Percentiles rank a stretch among this genome's conserved stretches.
Evolutionary conservation across 148 eudicot species (phyloP).

Genomic region (Persicaria tinctoria): DNA sequence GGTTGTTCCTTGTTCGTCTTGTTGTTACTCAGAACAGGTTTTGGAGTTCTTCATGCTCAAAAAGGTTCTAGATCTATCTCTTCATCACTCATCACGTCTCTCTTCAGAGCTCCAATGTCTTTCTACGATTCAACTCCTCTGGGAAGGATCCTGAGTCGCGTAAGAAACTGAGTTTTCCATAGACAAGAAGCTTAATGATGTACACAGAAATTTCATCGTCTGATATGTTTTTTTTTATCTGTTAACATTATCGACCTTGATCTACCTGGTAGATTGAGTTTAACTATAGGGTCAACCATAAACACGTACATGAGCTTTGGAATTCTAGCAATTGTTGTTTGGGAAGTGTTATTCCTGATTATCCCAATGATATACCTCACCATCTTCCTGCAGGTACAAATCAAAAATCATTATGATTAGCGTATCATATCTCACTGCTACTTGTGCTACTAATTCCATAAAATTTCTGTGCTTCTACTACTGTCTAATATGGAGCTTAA

Average conservation of each 20-base stretch:
- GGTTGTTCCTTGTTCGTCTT: conserved; percentile 37
- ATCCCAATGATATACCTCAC: conserved; percentile 59
- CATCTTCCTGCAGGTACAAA: conserved; percentile 40
- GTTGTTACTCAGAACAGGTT: conserved; percentile 46
- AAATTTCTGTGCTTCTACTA: no score
- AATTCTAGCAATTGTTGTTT: conserved; percentile 62
- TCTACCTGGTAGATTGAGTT: conserved; percentile 51
- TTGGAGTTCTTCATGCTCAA: conserved; percentile 49
- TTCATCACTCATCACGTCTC: conserved; percentile 50
- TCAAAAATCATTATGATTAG: conserved; percentile 19
- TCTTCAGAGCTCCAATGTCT: conserved; percentile 79
- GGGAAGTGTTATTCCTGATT: conserved; percentile 79
- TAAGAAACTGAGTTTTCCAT: no score
- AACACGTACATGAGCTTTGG: conserved; percentile 48
- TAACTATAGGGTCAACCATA: conserved; percentile 45
- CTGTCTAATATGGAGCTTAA: no score
- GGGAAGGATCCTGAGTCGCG: conserved; percentile 73
- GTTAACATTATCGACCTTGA: conserved; percentile 67
- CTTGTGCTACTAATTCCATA: no score
- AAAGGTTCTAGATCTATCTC: conserved; percentile 60
- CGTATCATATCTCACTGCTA: no score
- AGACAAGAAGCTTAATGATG: no score
- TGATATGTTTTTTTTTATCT: background rate
- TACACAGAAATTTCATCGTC: conserved; percentile 24
- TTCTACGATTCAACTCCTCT: conserved; percentile 92